Base-by-base conservation (phyloP, 164 flowering plant genomes). In the Magnolia kwangsiensis region DNA sequence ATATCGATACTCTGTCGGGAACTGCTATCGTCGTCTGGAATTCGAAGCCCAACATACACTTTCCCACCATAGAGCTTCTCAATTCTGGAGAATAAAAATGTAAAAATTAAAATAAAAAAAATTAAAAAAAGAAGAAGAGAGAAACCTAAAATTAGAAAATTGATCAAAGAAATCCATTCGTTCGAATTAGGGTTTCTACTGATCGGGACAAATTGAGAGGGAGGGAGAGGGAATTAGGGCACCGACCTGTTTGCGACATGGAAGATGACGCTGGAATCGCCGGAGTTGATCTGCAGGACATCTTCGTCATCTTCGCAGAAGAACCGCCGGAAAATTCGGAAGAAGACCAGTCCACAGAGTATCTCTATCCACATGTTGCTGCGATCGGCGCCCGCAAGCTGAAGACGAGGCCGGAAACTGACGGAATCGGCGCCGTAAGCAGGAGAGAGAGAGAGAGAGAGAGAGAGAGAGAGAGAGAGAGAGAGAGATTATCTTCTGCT, bases 1-100 rank as follows among this genome's bases (percentile, higher is more conserved):
- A 89, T 73, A 75, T 95, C 97, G 69, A 95, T 83, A 70, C 80
- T 87, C 78, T 86, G 90, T 21, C 88, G 85, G 1, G 91, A 75
- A 75, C 88, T 90, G 1, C 92, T 81, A 64, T 92, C 98, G 11
- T 89, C 81, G 82, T 95, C 98, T 0, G 98, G 99, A 81, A 96
- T 92, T 77, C 89, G 90, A 77, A 93, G 92, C 7, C 97, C 99
- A 10, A 86, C 85, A 77, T 87, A 90, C 1, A 81, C 94, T 73
- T 88, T 96, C n/a, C 98, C 99, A 50, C 89, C 93, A 74, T 86
- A 89, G 49, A 93, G 80, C 88, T 92, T 91, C 81, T 93, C 92
- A 50, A 91, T 77, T 76, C 98, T 93, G 61, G 55, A 75, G 9
- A 73, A 75, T 29, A 65, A 13, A 16, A 8, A 64, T 19, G 18